Evolutionary conservation across 305 asterid species (phyloP).

Genomic region (Fraxinus dipetala): DNA sequence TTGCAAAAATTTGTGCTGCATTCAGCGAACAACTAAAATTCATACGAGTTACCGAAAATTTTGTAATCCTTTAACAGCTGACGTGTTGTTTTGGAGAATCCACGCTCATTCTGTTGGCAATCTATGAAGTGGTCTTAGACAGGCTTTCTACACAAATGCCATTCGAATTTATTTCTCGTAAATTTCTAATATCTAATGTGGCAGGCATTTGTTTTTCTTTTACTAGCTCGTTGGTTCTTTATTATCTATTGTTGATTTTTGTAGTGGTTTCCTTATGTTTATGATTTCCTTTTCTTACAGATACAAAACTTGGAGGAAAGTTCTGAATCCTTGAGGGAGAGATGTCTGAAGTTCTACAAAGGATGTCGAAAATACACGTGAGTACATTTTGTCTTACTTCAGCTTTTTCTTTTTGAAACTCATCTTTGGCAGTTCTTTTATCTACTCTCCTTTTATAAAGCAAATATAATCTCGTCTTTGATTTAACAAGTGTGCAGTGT

Average conservation of each 20-base stretch:
- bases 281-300: slow-evolving; percentile 37
- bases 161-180: not conserved
- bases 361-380: slow-evolving; percentile 99
- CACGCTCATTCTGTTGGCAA: slow-evolving; percentile 19
- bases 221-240: slow-evolving; percentile 16
- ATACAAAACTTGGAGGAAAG: slow-evolving; percentile 93
- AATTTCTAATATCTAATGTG: not conserved
- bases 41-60: not conserved
- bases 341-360: slow-evolving; percentile 92
- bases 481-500: not conserved
- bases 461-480: not conserved
- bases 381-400: slow-evolving; percentile 33
- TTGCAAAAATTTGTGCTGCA: not conserved
- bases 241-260: not conserved
- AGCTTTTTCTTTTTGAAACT: not conserved
- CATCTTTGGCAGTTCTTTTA: not conserved
- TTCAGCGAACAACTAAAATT: not conserved
- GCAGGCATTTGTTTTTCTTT: not conserved
- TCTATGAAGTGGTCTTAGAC: slow-evolving; percentile 9
- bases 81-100: slow-evolving; percentile 9
- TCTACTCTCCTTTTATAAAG: not conserved
- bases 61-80: slow-evolving; percentile 8
- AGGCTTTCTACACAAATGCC: slow-evolving; percentile 5
- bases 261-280: not conserved
- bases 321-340: slow-evolving; percentile 86